These are phyloP conservation scores for Paragyromitra xinjiangensis DNA, from an alignment of 495 filamentous ascomycete genomes.

Conservation along the genomic window DNA sequence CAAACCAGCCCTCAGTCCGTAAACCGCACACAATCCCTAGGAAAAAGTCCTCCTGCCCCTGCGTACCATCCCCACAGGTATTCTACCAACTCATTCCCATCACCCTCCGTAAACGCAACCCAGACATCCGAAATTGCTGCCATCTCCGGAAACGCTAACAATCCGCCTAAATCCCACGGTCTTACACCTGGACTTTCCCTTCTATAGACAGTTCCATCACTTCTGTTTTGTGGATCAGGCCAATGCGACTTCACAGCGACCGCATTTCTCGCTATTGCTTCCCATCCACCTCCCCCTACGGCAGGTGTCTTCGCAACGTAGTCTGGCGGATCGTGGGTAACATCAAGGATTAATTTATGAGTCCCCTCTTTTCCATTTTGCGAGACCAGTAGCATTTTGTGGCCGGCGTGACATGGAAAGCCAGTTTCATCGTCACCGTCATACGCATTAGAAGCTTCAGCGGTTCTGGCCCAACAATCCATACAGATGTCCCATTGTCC, in stretches of 20 bases:
- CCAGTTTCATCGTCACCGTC: neutral
- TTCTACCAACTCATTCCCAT: constrained; percentile 16
- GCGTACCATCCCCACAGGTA: constrained; percentile 56
- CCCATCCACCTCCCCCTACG: neutral
- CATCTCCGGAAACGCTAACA: constrained; percentile 47
- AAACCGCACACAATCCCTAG: constrained; percentile 47
- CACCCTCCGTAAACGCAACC: constrained; percentile 50
- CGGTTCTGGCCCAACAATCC: constrained; percentile 27
- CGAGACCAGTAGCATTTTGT: constrained; percentile 43
- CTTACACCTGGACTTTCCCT: constrained; percentile 29
- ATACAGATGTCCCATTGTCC: constrained; percentile 47
- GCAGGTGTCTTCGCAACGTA: constrained; percentile 26
- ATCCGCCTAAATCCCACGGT: constrained; percentile 37
- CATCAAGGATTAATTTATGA: constrained; percentile 39
- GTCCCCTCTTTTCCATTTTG: constrained; percentile 43
- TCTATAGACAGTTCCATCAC: neutral
- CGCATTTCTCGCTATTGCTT: constrained; percentile 8
- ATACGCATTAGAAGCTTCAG: neutral
- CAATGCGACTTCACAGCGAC: constrained; percentile 51
- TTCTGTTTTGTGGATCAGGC: constrained; percentile 36
- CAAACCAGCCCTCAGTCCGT: constrained; percentile 15
- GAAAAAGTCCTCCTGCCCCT: constrained; percentile 53
- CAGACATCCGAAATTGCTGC: constrained; percentile 49
- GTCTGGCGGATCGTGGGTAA: constrained; percentile 43
- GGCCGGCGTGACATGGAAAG: constrained; percentile 27